A percentile compares a stretch with the other conserved stretches of the same genome.
Evolutionary conservation across 1,284 basidiomycete species (phyloP).

Genomic region (Tremellales sp.): DNA sequence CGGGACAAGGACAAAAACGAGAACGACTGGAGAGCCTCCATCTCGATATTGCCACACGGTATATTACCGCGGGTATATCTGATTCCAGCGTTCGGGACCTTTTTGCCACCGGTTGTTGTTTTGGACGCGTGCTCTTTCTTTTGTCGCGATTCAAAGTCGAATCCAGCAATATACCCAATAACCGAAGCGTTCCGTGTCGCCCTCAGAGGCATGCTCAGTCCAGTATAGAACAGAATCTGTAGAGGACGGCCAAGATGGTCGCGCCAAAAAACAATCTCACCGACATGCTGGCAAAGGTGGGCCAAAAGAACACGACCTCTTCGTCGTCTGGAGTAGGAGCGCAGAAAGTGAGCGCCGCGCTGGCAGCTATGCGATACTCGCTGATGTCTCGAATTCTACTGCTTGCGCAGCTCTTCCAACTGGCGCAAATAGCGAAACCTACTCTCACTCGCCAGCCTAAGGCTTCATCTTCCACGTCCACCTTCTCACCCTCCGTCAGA

Average conservation of each 20-base stretch:
- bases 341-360: neutral
- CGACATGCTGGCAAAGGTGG: slow-evolving; percentile 13
- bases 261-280: slow-evolving; percentile 12
- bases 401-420: slow-evolving; percentile 5
- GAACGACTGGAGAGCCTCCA: neutral
- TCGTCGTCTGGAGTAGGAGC: neutral
- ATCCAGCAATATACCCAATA: neutral
- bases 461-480: too few relatives aligned
- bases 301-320: neutral
- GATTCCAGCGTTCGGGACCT: too few relatives aligned
- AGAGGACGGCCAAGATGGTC: slow-evolving; percentile 1
- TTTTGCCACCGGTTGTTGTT: neutral
- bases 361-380: neutral
- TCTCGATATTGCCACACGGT: neutral
- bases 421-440: slow-evolving; percentile 3
- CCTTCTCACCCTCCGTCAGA: too few relatives aligned
- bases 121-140: neutral
- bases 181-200: neutral
- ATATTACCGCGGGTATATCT: neutral
- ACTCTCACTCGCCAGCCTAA: too few relatives aligned
- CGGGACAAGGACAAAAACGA: neutral
- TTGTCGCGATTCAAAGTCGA: neutral
- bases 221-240: neutral
- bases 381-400: neutral
- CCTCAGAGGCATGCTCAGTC: neutral